These are phyloP conservation scores for Grosmannia penicillata DNA, from an alignment of 2,329 filamentous ascomycete genomes.

Conservation along the genomic window DNA sequence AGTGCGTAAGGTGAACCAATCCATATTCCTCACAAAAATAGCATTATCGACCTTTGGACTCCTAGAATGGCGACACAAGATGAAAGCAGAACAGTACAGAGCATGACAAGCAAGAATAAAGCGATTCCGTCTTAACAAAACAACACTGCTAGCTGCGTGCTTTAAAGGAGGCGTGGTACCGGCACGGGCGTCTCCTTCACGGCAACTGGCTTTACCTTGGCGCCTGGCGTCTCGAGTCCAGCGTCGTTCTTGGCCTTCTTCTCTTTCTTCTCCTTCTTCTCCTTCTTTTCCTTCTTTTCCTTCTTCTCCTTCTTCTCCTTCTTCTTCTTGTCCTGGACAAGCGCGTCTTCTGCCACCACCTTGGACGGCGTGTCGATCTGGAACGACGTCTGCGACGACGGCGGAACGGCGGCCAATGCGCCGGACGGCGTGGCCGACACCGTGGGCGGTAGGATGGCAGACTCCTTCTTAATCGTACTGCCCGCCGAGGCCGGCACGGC, in stretches of 20 bases:
- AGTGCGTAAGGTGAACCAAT: no score
- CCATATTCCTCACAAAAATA: no score
- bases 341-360: slow-evolving; percentile 1
- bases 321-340: slow-evolving; percentile 5
- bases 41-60: background rate
- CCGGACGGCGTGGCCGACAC: background rate
- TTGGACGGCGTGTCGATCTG: slow-evolving; percentile 8
- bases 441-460: slow-evolving; percentile 3
- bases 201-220: background rate
- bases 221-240: background rate
- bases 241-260: slow-evolving; percentile 2
- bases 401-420: background rate
- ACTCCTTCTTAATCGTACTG: slow-evolving; percentile 1
- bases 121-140: background rate
- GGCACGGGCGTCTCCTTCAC: slow-evolving; percentile 11
- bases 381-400: slow-evolving; percentile 5
- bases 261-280: slow-evolving; percentile 6
- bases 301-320: slow-evolving; percentile 2
- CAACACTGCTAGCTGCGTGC: background rate
- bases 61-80: background rate
- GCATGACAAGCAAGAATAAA: no score
- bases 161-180: slow-evolving; percentile 4
- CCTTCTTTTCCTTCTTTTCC: slow-evolving; percentile 7
- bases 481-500: background rate
- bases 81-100: background rate